Evolutionary conservation across 1,284 basidiomycete species (phyloP).

Genomic region (Meripilus lineatus): DNA sequence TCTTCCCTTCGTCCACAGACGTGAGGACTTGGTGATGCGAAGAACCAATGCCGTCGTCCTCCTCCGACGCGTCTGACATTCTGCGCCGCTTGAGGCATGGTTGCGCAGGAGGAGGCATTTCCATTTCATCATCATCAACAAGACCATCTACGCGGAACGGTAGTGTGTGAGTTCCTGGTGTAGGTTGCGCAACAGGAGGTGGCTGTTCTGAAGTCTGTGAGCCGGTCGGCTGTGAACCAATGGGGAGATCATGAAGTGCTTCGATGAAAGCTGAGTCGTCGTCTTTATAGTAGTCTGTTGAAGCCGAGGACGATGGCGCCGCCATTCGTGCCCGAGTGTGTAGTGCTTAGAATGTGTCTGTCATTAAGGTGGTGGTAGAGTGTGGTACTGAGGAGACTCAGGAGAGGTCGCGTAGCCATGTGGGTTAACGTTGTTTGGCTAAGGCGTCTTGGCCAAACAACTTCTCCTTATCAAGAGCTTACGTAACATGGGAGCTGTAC

Average conservation of each 20-base stretch:
- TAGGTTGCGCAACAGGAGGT: background rate
- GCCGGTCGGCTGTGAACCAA: constrained; percentile 34
- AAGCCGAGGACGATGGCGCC: constrained; percentile 21
- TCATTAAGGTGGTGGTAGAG: too few relatives aligned
- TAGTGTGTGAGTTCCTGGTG: background rate
- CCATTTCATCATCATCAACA: constrained; percentile 7
- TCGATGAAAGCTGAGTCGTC: constrained; percentile 53
- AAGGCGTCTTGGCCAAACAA: too few relatives aligned
- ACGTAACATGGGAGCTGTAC: too few relatives aligned
- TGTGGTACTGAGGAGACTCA: too few relatives aligned
- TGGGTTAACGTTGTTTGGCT: too few relatives aligned
- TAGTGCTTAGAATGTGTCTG: too few relatives aligned
- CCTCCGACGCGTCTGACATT: constrained; percentile 14
- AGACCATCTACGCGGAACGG: too few relatives aligned
- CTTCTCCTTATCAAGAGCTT: too few relatives aligned
- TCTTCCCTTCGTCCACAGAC: constrained; percentile 15
- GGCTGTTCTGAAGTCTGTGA: too few relatives aligned
- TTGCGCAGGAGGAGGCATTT: constrained; percentile 12
- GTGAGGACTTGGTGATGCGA: constrained; percentile 15
- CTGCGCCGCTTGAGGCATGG: constrained; percentile 19
- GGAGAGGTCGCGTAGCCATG: too few relatives aligned
- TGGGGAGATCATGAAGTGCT: constrained; percentile 38
- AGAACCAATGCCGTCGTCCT: constrained; percentile 10
- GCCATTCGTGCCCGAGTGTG: too few relatives aligned
- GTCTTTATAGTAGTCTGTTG: constrained; percentile 50